phyloP scores from a whole-genome alignment of 345 rosid species.

The Brassica juncea region DNA sequence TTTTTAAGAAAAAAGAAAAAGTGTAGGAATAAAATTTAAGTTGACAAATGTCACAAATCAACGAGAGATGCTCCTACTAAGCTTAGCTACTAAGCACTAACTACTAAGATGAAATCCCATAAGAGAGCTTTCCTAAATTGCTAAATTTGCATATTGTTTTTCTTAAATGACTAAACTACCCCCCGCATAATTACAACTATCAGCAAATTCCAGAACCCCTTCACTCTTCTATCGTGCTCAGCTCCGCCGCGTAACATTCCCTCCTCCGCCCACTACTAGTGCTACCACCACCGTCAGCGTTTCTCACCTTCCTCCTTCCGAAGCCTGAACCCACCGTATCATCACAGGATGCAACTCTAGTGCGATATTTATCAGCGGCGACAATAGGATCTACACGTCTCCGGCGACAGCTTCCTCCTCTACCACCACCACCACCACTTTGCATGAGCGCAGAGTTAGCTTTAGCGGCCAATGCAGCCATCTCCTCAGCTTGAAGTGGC shows the following conservation, averaged over 20 bases:
- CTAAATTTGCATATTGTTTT: slow-evolving; percentile 26
- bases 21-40: slow-evolving; percentile 51
- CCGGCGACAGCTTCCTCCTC: slow-evolving; percentile 17
- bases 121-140: slow-evolving; percentile 24
- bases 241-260: slow-evolving; percentile 53
- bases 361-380: slow-evolving; percentile 30
- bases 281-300: slow-evolving; percentile 31
- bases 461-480: slow-evolving; percentile 98
- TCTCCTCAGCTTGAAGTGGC: slow-evolving; percentile 75
- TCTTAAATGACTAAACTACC: slow-evolving; percentile 24
- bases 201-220: slow-evolving; percentile 24
- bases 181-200: slow-evolving; percentile 31
- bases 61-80: background rate
- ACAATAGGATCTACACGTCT: slow-evolving; percentile 39
- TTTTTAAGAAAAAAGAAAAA: background rate
- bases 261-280: slow-evolving; percentile 42
- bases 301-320: slow-evolving; percentile 28
- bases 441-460: slow-evolving; percentile 79
- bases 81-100: background rate
- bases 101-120: slow-evolving; percentile 4
- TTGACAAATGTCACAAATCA: slow-evolving; percentile 24
- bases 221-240: slow-evolving; percentile 75
- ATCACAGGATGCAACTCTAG: slow-evolving; percentile 26
- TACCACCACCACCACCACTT: slow-evolving; percentile 11
- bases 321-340: slow-evolving; percentile 32